Evolutionary conservation across 2,329 filamentous ascomycete genomes (phyloP).

Genomic region (Magnaporthiopsis rhizophila): DNA sequence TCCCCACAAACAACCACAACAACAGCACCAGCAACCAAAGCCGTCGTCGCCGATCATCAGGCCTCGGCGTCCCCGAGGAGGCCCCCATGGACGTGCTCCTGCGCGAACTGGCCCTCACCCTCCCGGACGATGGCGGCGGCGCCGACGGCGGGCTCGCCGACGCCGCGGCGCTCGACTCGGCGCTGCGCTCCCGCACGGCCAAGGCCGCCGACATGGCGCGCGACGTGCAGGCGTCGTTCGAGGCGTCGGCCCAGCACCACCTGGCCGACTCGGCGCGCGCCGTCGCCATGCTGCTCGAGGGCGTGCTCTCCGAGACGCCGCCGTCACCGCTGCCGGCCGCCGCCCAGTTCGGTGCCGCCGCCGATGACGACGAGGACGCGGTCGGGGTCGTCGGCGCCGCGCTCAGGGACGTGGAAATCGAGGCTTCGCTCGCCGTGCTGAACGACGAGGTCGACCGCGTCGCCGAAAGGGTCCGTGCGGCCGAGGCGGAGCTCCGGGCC

Average conservation of each 20-base stretch:
- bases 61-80: constrained; percentile 18
- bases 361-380: constrained; percentile 14
- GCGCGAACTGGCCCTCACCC: constrained; percentile 34
- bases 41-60: neutral
- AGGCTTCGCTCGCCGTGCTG: constrained; percentile 39
- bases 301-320: constrained; percentile 40
- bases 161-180: constrained; percentile 18
- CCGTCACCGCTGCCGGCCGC: too few species aligned
- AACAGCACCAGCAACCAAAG: neutral
- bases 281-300: constrained; percentile 41
- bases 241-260: constrained; percentile 30
- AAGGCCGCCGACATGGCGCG: constrained; percentile 36
- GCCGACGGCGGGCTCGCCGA: constrained; percentile 10
- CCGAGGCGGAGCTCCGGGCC: constrained; percentile 23
- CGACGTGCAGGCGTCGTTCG: constrained; percentile 43
- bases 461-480: constrained; percentile 27
- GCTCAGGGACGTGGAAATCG: constrained; percentile 45
- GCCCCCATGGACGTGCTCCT: constrained; percentile 40
- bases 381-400: constrained; percentile 23
- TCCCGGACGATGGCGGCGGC: constrained; percentile 24
- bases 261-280: constrained; percentile 40
- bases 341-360: constrained; percentile 26
- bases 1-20: neutral
- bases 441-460: constrained; percentile 35
- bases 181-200: constrained; percentile 29